Percentiles rank a stretch among this genome's conserved stretches.
Conservation (phyloP, 2,329 filamentous ascomycete species). For the Didymella glomerata region DNA sequence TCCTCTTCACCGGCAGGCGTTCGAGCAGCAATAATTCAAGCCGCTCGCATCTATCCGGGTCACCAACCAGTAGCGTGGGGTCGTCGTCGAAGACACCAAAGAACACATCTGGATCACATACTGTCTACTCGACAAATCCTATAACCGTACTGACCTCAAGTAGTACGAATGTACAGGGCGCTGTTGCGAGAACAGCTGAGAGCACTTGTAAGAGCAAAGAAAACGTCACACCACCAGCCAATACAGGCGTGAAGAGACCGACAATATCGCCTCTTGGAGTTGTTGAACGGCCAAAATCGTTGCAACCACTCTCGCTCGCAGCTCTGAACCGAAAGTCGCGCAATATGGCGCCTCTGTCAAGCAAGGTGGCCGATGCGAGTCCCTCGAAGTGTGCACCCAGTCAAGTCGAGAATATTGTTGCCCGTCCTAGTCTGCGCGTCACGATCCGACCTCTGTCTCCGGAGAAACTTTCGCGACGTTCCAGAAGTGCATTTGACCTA, state of each 20-base stretch:
- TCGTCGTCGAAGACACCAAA: constrained; percentile 26
- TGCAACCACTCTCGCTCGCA: constrained; percentile 29
- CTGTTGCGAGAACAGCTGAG: constrained; percentile 17
- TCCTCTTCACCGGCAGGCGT: constrained; percentile 48
- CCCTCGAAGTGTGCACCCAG: constrained; percentile 5
- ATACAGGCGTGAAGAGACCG: constrained; percentile 2
- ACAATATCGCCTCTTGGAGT: constrained; percentile 6
- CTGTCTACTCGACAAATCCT: constrained; percentile 35
- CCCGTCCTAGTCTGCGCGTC: constrained; percentile 28
- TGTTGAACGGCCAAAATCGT: constrained; percentile 25
- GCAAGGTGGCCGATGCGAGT: constrained; percentile 14
- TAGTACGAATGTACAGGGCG: constrained; percentile 16
- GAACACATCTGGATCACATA: constrained; percentile 21
- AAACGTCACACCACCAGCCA: constrained; percentile 30
- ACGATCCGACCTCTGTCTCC: constrained; percentile 31
- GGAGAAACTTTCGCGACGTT: constrained; percentile 33
- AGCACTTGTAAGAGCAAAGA: constrained; percentile 29
- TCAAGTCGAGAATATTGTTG: constrained; percentile 12
- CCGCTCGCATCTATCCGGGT: constrained; percentile 27
- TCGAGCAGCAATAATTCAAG: constrained; percentile 41
- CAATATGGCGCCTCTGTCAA: constrained; percentile 28
- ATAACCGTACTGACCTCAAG: constrained; percentile 19
- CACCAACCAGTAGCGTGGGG: constrained; percentile 26
- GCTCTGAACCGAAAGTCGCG: constrained; percentile 23
- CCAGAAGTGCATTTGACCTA: constrained; percentile 48